These are phyloP conservation scores for Serpula lacrymans DNA, from an alignment of 768 basidiomycete species.

Conservation along the genomic window DNA sequence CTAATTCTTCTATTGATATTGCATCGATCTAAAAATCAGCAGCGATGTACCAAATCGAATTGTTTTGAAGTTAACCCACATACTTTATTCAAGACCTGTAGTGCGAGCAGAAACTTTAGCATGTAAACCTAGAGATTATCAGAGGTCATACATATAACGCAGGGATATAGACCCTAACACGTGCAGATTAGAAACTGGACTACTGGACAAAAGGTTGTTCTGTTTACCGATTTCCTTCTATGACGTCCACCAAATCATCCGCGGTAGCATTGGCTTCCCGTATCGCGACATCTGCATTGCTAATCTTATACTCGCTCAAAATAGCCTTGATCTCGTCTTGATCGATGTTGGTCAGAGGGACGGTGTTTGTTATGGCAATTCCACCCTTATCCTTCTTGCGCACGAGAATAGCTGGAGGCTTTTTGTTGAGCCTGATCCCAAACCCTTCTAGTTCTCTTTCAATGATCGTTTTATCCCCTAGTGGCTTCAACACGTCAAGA, in stretches of 20 bases:
- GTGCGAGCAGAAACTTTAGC: constrained; percentile 2
- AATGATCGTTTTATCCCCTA: constrained; percentile 90
- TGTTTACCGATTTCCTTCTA: constrained; percentile 89
- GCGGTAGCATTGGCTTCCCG: constrained; percentile 89
- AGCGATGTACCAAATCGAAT: no score
- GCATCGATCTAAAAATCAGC: constrained; percentile 95
- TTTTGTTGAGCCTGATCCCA: constrained; percentile 94
- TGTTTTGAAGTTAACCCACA: no score
- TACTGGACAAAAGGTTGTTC: constrained; percentile 5
- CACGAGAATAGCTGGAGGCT: constrained; percentile 81
- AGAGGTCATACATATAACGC: constrained; percentile 71
- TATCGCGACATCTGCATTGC: constrained; percentile 88
- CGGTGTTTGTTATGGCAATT: constrained; percentile 93
- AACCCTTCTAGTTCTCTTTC: constrained; percentile 97
- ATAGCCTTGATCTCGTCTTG: constrained; percentile 96
- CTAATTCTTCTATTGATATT: constrained; percentile 97
- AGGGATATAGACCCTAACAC: constrained; percentile 84
- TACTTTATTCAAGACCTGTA: constrained; percentile 81
- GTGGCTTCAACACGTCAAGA: constrained; percentile 96
- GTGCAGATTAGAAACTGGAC: constrained; percentile 2
- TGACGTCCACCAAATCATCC: constrained; percentile 95
- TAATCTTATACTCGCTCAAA: constrained; percentile 87
- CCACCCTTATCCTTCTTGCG: constrained; percentile 88
- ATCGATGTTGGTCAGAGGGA: constrained; percentile 93
- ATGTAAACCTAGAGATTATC: not conserved